Evolutionary conservation across 1,139 yeast genomes (phyloP), one percentile per base, ranked within the genome.

Genomic region (Yamadazyma sp.): DNA sequence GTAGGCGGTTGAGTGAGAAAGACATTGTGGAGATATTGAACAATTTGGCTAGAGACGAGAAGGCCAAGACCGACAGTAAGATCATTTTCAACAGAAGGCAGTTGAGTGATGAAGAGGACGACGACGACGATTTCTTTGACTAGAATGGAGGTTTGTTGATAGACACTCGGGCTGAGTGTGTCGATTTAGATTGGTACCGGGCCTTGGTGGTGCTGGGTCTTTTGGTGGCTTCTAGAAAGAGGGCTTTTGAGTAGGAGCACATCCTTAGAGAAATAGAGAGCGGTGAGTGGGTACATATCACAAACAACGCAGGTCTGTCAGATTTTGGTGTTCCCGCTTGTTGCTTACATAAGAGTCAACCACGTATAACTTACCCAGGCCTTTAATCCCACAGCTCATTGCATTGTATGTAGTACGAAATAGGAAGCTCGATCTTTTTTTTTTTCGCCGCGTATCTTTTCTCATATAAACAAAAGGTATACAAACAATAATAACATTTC

Each of bases 21-120:
- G 96, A 89, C 48, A 75, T 92, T 43, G 96, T 89, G 22, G 83
- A 81, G 45, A 79, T 92, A 37, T 70, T 92, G 50, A 89, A 88
- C 55, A 91, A 91, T 43, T 71, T 92, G 36, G 83, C 96, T 8
- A 76, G 87, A 52, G 95, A 87, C 51, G 87, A 87, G 55, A 75
- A 79, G 54, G 75, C 79, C 53, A 76, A 77, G 53, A 72, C 73
- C 35, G 74, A 70, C 38, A 75, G 83, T 22, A 83, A 81, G 64
- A 87, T 87, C 49, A 62, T 62, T 2, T 64, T 59, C 39, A 52
- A 62, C 42, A 52, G 69, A 42, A 61, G 56, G 41, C 44, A 48
- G 27, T 35, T 47, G 8, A 45, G 56, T 38, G 64, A 58, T 35
- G 62, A 59, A 38, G 64, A 59, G n/a, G 61, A 57, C 38, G 22